A percentile compares a stretch with the other conserved stretches of the same genome.
These are phyloP conservation scores for Candida pini DNA, from an alignment of 805 yeast species.

Conservation along the genomic window DNA sequence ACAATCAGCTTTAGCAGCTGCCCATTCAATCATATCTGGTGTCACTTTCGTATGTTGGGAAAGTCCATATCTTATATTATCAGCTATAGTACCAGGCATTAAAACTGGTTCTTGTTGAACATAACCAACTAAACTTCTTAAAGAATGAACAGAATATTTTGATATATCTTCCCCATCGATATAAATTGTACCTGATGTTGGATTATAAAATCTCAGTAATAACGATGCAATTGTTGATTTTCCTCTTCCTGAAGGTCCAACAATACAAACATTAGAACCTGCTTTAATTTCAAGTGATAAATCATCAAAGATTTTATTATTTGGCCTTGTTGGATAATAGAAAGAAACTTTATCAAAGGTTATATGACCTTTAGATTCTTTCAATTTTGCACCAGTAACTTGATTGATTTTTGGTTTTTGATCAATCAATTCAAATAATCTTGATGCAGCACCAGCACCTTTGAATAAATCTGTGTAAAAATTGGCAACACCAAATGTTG, in stretches of 20 bases:
- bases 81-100: slow-evolving; percentile 80
- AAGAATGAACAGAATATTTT: slow-evolving; percentile 67
- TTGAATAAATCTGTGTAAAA: slow-evolving; percentile 94
- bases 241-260: slow-evolving; percentile 95
- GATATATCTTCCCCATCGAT: slow-evolving; percentile 65
- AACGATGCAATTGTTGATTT: slow-evolving; percentile 85
- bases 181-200: slow-evolving; percentile 56
- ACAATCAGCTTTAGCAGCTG: slow-evolving; percentile 71
- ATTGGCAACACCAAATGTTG: slow-evolving; percentile 85
- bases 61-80: slow-evolving; percentile 77
- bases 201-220: slow-evolving; percentile 79
- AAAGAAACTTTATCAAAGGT: slow-evolving; percentile 63
- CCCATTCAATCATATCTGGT: slow-evolving; percentile 55
- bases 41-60: slow-evolving; percentile 45
- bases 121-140: slow-evolving; percentile 72
- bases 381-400: slow-evolving; percentile 50
- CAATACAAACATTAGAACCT: slow-evolving; percentile 89
- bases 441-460: slow-evolving; percentile 93
- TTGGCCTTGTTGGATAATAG: slow-evolving; percentile 81
- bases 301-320: slow-evolving; percentile 57
- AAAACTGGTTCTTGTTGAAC: slow-evolving; percentile 92
- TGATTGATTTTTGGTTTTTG: slow-evolving; percentile 70
- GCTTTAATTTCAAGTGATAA: slow-evolving; percentile 60
- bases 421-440: slow-evolving; percentile 84
- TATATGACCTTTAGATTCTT: slow-evolving; percentile 48